These are phyloP conservation scores for Emmonsiellopsis sp. DNA, from an alignment of 2,329 filamentous ascomycete genomes.

Conservation along the genomic window DNA sequence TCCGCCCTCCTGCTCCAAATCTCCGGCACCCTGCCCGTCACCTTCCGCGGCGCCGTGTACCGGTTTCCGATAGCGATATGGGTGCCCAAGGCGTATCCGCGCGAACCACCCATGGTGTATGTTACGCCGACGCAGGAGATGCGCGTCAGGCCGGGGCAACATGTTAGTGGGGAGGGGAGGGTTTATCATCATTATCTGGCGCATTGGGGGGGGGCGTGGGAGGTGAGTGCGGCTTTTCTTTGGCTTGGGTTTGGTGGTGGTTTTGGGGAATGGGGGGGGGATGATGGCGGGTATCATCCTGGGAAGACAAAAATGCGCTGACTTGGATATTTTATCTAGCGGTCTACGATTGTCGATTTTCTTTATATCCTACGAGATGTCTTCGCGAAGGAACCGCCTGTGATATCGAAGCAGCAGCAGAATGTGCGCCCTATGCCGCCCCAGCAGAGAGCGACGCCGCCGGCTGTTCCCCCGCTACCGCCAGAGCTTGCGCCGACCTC, in stretches of 20 bases:
- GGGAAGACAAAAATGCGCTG: background rate
- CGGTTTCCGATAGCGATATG: constrained; percentile 87
- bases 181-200: constrained; percentile 94
- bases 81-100: constrained; percentile 84
- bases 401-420: constrained; percentile 56
- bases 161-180: constrained; percentile 86
- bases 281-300: background rate
- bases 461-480: constrained; percentile 63
- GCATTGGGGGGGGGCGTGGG: constrained; percentile 80
- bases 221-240: constrained; percentile 52
- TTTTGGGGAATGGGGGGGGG: background rate
- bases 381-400: constrained; percentile 90
- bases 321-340: constrained; percentile 37
- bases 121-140: constrained; percentile 83
- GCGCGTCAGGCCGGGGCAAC: constrained; percentile 82
- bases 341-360: constrained; percentile 75
- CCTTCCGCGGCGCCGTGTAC: constrained; percentile 81
- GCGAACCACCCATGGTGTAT: constrained; percentile 76
- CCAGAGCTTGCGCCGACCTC: constrained; percentile 45
- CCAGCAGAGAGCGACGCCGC: constrained; percentile 39
- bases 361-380: constrained; percentile 72
- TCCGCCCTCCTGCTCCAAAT: constrained; percentile 81
- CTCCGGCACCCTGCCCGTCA: constrained; percentile 79
- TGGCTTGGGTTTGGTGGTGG: background rate
- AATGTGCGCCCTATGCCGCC: constrained; percentile 23